phyloP scores from a whole-genome alignment of 176 grass and related monocot genomes.

The Carex myosuroides region DNA sequence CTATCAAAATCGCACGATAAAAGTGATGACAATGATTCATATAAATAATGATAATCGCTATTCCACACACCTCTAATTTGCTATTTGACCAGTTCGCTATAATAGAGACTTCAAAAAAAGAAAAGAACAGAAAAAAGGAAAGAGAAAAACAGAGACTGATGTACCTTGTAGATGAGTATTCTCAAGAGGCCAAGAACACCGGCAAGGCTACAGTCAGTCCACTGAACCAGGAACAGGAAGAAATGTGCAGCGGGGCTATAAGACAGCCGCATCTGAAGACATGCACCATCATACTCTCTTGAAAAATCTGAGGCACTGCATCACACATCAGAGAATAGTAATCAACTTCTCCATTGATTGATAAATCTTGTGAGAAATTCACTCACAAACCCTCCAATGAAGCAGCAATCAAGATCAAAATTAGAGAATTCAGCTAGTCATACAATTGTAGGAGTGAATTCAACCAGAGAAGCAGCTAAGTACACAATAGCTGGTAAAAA shows the following conservation, averaged over 20 bases:
- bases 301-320: constrained; percentile 78
- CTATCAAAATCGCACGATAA: not conserved
- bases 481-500: not conserved
- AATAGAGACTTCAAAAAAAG: not conserved
- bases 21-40: not conserved
- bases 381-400: not conserved
- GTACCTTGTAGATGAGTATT: constrained; percentile 80
- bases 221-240: constrained; percentile 88
- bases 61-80: not conserved
- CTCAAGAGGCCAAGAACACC: constrained; percentile 78
- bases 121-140: not conserved
- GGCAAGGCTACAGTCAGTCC: constrained; percentile 88
- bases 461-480: not conserved
- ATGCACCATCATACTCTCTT: constrained; percentile 77
- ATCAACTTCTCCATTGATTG: not conserved
- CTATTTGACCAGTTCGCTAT: not conserved
- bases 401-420: not conserved
- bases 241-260: constrained; percentile 74
- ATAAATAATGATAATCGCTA: not conserved
- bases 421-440: not conserved
- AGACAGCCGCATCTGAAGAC: constrained; percentile 88
- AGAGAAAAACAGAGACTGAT: not conserved
- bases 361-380: not conserved
- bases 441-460: not conserved
- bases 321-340: not conserved